Evolutionary conservation across 2,329 filamentous ascomycete genomes (phyloP), one percentile per base, ranked within the genome.

Genomic region (Arthrobotrys sinensis): DNA sequence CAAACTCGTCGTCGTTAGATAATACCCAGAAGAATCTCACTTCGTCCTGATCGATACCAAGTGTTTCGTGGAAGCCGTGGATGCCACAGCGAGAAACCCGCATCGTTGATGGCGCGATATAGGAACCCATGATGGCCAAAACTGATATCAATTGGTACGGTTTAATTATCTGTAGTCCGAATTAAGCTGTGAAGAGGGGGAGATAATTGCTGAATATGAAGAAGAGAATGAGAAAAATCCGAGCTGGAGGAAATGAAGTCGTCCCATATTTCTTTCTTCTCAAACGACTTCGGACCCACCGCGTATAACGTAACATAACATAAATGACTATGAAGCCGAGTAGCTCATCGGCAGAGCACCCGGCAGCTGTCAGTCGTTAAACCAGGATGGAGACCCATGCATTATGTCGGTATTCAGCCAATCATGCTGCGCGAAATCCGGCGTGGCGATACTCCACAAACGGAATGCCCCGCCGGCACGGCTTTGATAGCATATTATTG

Each of bases 11-110:
- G 1, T 82, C 76, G 8, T 82, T 82, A 7, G 83, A 64, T 0
- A 85, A 79, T 4, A 80, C 81, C 84, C 84, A 85, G 67, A 81
- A 84, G 66, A 85, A 82, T 34, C 83, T 83, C 11, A 85, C 80
- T 50, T 83, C 81, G 52, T 85, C 84, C 3, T 83, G 81, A 67
- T 85, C 85, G 66, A 85, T 84, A 3, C 85, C 84, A 6, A 85
- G 78, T 1, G 82, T 81, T 80, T 85, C 84, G 46, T 84, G 82
- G 64, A 84, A 86, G 64, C 82, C 83, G 64, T 85, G 84, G 16
- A 85, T 85, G 21, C 84, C 84, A 68, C 84, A 85, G 14, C 80
- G 79, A 19, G 79, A 79, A 19, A 85, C 79, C 57, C 82, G 79
- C 80, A 84, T 83, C 12, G 55, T 52, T 36, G 53, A 60, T 4